Percentiles rank a stretch among this genome's conserved stretches.
Conservation (phyloP, 1,139 yeast genomes). For the Sugiyamaella pinicola region DNA sequence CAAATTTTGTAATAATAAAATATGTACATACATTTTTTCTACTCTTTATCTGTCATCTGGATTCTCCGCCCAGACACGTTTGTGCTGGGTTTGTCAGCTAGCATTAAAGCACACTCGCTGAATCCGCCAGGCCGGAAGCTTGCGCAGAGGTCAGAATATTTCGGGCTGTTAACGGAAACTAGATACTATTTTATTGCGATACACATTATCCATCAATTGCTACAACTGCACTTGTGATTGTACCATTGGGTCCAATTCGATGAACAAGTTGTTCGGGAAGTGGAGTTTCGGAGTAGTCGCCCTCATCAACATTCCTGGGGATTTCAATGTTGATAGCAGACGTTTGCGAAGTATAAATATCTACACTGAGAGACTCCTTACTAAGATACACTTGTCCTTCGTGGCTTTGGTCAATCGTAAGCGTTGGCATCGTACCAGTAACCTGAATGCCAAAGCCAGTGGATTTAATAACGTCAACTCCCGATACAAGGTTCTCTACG, state of each 20-base stretch:
- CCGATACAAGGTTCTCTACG: constrained; percentile 82
- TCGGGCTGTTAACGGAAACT: too few relatives aligned
- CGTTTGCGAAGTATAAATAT: constrained; percentile 79
- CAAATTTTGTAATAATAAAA: constrained; percentile 14
- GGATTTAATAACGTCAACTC: constrained; percentile 85
- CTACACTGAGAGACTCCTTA: constrained; percentile 66
- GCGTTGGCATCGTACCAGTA: constrained; percentile 74
- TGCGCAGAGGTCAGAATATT: too few relatives aligned
- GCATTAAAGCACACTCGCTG: too few relatives aligned
- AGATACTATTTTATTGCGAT: neutral
- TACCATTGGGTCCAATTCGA: constrained; percentile 48
- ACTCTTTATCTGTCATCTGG: too few relatives aligned
- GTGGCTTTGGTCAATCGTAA: constrained; percentile 85
- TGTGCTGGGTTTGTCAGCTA: too few relatives aligned
- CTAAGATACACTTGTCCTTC: constrained; percentile 82
- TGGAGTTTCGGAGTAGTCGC: constrained; percentile 72
- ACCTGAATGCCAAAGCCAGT: constrained; percentile 83
- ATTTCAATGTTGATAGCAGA: constrained; percentile 83
- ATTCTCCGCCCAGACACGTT: too few relatives aligned
- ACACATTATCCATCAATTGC: constrained; percentile 8
- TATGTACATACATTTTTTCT: constrained; percentile 17
- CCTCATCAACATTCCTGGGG: constrained; percentile 59
- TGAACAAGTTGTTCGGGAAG: constrained; percentile 90
- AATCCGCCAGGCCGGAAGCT: too few relatives aligned
- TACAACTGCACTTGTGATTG: constrained; percentile 49